Base-by-base conservation (phyloP, 495 filamentous ascomycete species). In the Penicilliopsis zonata region DNA sequence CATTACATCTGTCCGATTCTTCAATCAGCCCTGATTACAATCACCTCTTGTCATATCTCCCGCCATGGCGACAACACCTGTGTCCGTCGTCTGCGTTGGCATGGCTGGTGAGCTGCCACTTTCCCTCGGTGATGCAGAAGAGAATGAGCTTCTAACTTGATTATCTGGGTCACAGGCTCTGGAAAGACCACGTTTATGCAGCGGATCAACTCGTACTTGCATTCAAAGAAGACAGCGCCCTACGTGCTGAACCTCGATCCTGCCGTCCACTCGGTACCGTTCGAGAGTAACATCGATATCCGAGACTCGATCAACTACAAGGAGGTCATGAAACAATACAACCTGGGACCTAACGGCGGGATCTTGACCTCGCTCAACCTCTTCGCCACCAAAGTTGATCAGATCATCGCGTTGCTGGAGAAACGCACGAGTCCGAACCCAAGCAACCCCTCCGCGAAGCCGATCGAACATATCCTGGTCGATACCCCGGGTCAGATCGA, bases 101-200 rank as follows among this genome's bases (percentile, higher is more conserved):
- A 96, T 98, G 90, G 90, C 90, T 43, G 86, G 81, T 63, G 47
- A 37, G 53, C 19, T 30, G 21, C 28, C 19, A 25, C 26, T 5
- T 12, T n/a, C 10, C 21, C 13, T 13, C 5, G 26, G 9, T 28
- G 7, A 9, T 28, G 5, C n/a, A 13, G 9, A 15, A 30, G 3
- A 15, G 13, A n/a, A 24, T 7, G 7, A 7, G n/a, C n/a, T 16
- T 18, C 16, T 15, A 30, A 16, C 13, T 4, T 3, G 5, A 7
- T 32, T 26, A 9, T 33, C 20, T 7, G 7, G 7, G n/a, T 28
- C 17, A 21, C 22, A 82, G 83, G 88, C 39, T 93, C 86, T 3
- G 92, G 90, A 45, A 98, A 98, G 63, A 95, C 88, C 2, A 96
- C 90, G 0, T 96, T 98, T 55, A 94, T 96, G 86, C 90, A 95